Conservation (phyloP, 2,329 filamentous ascomycete genomes). For the Diaporthe vexans region DNA sequence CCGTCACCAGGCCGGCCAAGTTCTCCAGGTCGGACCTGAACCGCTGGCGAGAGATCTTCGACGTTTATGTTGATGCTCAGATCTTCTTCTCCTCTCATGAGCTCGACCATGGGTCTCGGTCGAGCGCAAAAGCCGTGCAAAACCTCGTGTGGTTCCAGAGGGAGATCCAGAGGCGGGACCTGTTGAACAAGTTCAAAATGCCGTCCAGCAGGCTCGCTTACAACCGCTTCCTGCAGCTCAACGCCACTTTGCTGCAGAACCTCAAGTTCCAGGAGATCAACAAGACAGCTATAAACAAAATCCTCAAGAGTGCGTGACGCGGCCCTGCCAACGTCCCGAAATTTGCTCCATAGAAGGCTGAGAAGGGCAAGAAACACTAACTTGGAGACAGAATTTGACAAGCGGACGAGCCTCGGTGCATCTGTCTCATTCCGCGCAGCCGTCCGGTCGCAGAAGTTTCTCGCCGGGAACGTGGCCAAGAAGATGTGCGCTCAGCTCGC, state of each 20-base stretch:
- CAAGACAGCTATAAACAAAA: conserved; percentile 81
- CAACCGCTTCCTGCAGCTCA: conserved; percentile 78
- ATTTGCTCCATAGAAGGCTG: conserved; percentile 39
- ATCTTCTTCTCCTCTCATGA: conserved; percentile 88
- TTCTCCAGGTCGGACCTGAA: conserved; percentile 77
- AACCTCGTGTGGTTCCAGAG: conserved; percentile 80
- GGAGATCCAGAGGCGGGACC: conserved; percentile 72
- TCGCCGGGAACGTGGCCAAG: conserved; percentile 78
- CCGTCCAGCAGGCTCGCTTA: conserved; percentile 75
- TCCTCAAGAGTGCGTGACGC: conserved; percentile 78
- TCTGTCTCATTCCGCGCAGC: conserved; percentile 72
- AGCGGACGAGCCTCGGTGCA: conserved; percentile 81
- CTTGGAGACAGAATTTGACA: conserved; percentile 79
- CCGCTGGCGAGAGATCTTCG: conserved; percentile 85
- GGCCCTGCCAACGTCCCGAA: neutral
- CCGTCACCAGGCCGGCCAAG: conserved; percentile 73
- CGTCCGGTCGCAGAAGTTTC: conserved; percentile 71
- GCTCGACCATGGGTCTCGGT: conserved; percentile 75
- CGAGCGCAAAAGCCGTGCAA: conserved; percentile 74
- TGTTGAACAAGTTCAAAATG: conserved; percentile 75
- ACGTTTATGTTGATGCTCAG: conserved; percentile 82
- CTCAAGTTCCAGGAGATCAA: conserved; percentile 90
- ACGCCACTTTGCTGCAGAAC: conserved; percentile 81
- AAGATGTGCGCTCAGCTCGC: conserved; percentile 83
- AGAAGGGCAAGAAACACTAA: conserved; percentile 14